phyloP scores from a whole-genome alignment of 2,329 filamentous ascomycete genomes.

The Apiospora malaysiana region DNA sequence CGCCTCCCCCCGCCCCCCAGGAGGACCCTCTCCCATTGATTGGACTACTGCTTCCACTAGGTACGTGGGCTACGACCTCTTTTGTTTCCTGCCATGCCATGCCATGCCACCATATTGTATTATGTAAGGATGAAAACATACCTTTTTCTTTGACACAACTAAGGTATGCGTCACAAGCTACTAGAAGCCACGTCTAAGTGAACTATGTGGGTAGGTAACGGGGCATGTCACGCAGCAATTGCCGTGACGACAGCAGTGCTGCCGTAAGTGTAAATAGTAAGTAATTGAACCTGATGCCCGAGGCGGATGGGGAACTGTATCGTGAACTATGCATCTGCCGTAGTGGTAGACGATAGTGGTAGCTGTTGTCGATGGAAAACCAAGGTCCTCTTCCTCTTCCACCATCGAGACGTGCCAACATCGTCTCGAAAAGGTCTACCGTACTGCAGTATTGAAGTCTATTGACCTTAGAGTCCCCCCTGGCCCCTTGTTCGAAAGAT shows the following conservation, averaged over 20 bases:
- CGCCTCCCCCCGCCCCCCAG: neutral
- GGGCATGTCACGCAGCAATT: neutral
- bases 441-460: conserved; percentile 1
- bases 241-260: neutral
- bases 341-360: neutral
- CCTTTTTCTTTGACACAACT: neutral
- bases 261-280: neutral
- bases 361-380: no score
- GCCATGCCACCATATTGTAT: neutral
- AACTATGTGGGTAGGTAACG: neutral
- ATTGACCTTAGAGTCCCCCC: neutral
- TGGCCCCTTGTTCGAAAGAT: neutral
- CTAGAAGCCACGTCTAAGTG: no score
- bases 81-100: neutral
- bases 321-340: neutral
- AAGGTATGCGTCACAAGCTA: no score
- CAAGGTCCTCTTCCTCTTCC: no score
- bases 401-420: neutral
- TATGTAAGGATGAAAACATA: conserved; percentile 3
- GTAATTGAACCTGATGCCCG: neutral
- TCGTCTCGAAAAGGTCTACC: conserved; percentile 1
- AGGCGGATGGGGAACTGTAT: neutral
- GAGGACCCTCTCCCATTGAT: neutral
- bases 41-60: no score
- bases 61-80: no score